Base-by-base conservation (phyloP, 2,329 filamentous ascomycete genomes). In the Cytospora mali region DNA sequence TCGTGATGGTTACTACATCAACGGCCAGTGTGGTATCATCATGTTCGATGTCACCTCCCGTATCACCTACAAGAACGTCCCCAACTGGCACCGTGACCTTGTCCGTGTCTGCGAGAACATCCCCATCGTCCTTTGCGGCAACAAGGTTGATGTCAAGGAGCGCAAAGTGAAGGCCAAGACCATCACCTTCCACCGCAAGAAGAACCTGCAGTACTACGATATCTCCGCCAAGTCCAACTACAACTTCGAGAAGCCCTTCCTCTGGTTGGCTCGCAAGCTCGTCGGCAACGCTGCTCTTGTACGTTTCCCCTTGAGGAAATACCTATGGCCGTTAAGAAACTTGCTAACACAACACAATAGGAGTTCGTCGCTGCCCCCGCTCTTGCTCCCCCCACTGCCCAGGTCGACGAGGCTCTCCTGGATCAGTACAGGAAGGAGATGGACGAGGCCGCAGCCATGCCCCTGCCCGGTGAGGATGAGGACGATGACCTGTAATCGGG, bases 101-200 rank as follows among this genome's bases (percentile, higher is more conserved):
- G 93, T 97, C 81, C 95, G 94, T 81, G 94, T 99, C 75, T 98
- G 94, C 84, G 94, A 99, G 87, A 96, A 95, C 85, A 95, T 99
- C 75, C 94, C 94, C 72, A 98, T 99, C 75, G 95, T 98, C 74
- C 91, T 99, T 69, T 93, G 89, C 80, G 94, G 94, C 76, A 99
- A 99, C 91, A 99, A 99, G 88, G 94, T 99, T 79, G 94, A 99
- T 75, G 95, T 99, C 69, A 99, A 99, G 91, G 95, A 99, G 88
- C 92, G 95, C 81, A 99, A 99, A 85, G 95, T 99, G 78, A 99
- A 99, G 89, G 95, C 95, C 77, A 99, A 99, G 92, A 96, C 94
- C 77, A 99, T 99, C 82, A 99, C 95, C 71, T 99, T 99, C 91
- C 95, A 99, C 88, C 92, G 95, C 83, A 99, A 99, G 92, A 99